These are phyloP conservation scores for Acanthamoeba healyi DNA, from an alignment of 208 protist genomes.

Conservation along the genomic window DNA sequence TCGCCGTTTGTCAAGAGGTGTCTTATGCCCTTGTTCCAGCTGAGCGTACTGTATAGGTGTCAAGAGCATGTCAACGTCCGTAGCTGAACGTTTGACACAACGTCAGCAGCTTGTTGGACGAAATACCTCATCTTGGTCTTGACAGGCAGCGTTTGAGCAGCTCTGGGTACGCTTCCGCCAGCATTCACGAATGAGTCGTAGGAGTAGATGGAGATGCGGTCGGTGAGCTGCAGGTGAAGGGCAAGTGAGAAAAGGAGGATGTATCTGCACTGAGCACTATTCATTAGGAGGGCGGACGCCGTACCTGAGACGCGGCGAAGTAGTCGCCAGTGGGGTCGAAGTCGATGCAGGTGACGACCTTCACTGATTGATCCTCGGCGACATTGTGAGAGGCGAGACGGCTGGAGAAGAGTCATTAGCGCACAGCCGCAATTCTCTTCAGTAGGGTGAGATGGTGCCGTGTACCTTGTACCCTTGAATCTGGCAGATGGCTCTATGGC, in stretches of 20 bases:
- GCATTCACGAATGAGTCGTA: background rate
- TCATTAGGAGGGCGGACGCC: too few relatives aligned
- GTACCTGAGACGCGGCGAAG: background rate
- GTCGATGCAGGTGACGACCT: constrained; percentile 24
- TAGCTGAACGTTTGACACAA: too few relatives aligned
- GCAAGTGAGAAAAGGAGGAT: background rate
- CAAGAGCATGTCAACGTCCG: background rate
- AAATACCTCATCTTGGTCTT: background rate
- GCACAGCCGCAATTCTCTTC: background rate
- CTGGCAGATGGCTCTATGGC: background rate
- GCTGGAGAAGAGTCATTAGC: background rate
- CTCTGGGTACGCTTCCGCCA: background rate
- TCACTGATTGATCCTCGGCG: background rate
- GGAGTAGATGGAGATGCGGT: constrained; percentile 6
- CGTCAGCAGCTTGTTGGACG: background rate
- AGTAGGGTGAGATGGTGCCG: background rate
- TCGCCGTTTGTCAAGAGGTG: background rate
- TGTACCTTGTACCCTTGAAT: background rate
- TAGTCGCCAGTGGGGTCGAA: background rate
- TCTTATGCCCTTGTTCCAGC: constrained; percentile 2
- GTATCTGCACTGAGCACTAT: background rate
- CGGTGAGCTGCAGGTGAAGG: background rate
- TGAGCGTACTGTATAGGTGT: background rate
- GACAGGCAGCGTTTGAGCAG: background rate
- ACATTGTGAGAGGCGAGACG: background rate